A percentile compares a stretch with the other conserved stretches of the same genome.
phyloP scores from a whole-genome alignment of 78 protist genomes.

The Dictyostelium brefeldianum region DNA sequence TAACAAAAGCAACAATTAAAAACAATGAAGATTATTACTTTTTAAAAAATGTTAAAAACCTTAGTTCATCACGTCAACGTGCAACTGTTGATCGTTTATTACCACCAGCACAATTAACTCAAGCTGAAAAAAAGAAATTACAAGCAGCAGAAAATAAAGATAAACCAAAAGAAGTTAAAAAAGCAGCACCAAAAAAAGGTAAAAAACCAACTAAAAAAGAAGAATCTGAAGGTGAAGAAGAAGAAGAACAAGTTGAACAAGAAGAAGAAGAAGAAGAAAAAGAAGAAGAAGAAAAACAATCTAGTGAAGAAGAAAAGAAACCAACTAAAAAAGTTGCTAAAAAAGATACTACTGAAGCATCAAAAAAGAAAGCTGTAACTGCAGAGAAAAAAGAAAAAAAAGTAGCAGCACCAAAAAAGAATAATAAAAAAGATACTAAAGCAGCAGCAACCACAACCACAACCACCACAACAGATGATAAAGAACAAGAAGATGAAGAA shows the following conservation, averaged over 20 bases:
- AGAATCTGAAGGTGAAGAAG: background rate
- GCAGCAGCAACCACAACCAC: background rate
- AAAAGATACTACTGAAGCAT: background rate
- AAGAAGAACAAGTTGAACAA: background rate
- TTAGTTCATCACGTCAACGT: background rate
- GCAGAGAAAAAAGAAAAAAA: background rate
- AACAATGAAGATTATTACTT: slow-evolving; percentile 6
- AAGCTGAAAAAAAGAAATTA: background rate
- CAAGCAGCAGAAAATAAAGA: background rate
- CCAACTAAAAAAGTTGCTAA: background rate
- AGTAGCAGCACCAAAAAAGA: slow-evolving; percentile 5
- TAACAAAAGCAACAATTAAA: slow-evolving; percentile 13
- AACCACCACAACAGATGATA: slow-evolving; percentile 12
- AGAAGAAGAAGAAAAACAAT: background rate
- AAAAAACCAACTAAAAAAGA: background rate
- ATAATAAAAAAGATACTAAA: background rate
- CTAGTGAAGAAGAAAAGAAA: slow-evolving; percentile 14
- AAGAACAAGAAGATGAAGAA: slow-evolving; percentile 9
- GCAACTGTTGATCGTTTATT: background rate
- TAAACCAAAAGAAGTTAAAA: background rate
- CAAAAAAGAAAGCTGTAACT: background rate
- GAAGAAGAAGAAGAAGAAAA: slow-evolving; percentile 2
- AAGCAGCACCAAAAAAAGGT: background rate
- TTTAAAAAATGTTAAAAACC: background rate
- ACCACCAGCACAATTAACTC: slow-evolving; percentile 13